Base-by-base conservation (phyloP, 2,329 filamentous ascomycete species). In the Calonectria montana region DNA sequence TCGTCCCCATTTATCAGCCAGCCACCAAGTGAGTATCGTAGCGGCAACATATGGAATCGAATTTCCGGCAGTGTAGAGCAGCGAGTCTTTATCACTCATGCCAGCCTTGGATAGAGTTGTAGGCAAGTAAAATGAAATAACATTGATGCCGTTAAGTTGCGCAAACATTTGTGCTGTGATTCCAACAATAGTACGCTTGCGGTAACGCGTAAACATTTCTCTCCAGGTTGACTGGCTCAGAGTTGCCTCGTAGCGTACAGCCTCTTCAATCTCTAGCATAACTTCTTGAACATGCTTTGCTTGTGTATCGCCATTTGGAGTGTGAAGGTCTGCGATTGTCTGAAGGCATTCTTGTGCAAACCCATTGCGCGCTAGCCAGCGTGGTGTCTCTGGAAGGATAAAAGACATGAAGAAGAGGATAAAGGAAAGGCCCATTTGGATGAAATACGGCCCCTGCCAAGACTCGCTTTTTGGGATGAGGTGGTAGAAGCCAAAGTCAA, bases 151-250 rank as follows among this genome's bases (percentile, higher is more conserved):
- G 74, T 84, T 84, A 39, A 84, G 78, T 57, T 84, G 82, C 1
- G 83, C 82, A 48, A 83, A 84, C 82, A 84, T 84, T 45, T 84
- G 82, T 10, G 81, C 83, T 0, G 82, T 84, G 67, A 84, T 83
- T 61, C 82, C 83, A 37, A 84, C 81, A 35, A 84, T 80, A 3
- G 83, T 84, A n/a, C 83, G 80, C 69, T 85, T 85, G 45, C 83
- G 81, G 66, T 85, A 85, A 5, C 80, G 79, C 8, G 83, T 85
- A 67, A 84, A 84, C 83, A 85, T 85, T 77, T 85, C 83, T 80
- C 81, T 37, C 68, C 68, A 72, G 25, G 45, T 72, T 15, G 64
- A 73, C 10, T 67, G 41, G 4, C 71, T 69, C 10, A 73, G 57
- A 29, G 39, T 71, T 7, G 65, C 61, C 37, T 75, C 73, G 23